Conservation (phyloP, 441 rosid species). For the Daphne laureola region DNA sequence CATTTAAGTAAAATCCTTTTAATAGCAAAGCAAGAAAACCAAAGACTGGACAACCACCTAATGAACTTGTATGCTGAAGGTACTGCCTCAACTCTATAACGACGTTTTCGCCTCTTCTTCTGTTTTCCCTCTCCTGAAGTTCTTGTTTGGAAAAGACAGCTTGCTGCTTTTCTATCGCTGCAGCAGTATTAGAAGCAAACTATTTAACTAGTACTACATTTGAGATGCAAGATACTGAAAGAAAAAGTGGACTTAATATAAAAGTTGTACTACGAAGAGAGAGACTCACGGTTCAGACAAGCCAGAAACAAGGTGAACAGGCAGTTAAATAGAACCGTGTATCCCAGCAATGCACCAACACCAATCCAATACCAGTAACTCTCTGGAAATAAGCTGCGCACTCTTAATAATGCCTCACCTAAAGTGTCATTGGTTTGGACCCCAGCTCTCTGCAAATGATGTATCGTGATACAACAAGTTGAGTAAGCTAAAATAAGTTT, state of each 20-base stretch:
- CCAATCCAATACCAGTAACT: slow-evolving; percentile 99
- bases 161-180: slow-evolving; percentile 79
- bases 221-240: not conserved
- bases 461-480: slow-evolving; percentile 10
- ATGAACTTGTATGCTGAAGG: slow-evolving; percentile 72
- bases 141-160: slow-evolving; percentile 87
- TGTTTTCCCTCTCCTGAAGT: slow-evolving; percentile 71
- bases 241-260: slow-evolving; percentile 6
- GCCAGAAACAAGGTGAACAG: slow-evolving; percentile 71
- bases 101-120: slow-evolving; percentile 72
- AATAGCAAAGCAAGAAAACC: slow-evolving; percentile 5
- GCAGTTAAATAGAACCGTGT: slow-evolving; percentile 57
- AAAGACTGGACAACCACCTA: slow-evolving; percentile 40
- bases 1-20: not conserved
- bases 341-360: slow-evolving; percentile 84
- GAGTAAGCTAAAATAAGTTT: too few relatives aligned
- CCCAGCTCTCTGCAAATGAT: slow-evolving; percentile 45
- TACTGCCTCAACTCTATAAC: slow-evolving; percentile 78
- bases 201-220: not conserved
- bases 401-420: slow-evolving; percentile 62
- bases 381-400: slow-evolving; percentile 68
- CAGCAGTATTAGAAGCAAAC: slow-evolving; percentile 15
- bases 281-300: slow-evolving; percentile 70
- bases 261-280: slow-evolving; percentile 13
- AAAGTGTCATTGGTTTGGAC: slow-evolving; percentile 35